Percentiles rank a stretch among this genome's conserved stretches.
These are phyloP conservation scores for Candida lessepsii DNA, from an alignment of 805 yeast genomes.

Conservation along the genomic window DNA sequence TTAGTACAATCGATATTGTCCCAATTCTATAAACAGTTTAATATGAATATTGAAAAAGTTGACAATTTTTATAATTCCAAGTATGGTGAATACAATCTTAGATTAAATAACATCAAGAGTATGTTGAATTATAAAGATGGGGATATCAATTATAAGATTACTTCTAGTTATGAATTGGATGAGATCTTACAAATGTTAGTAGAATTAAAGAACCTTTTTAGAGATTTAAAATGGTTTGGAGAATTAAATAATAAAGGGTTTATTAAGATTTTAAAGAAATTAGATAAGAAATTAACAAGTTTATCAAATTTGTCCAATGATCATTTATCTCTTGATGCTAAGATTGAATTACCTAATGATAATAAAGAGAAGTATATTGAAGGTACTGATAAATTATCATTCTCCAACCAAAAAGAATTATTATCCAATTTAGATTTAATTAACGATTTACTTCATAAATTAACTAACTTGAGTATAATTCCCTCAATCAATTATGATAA, in stretches of 20 bases:
- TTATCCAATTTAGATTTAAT: conserved; percentile 51
- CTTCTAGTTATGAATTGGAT: conserved; percentile 40
- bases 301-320: conserved; percentile 19
- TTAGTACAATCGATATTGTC: conserved; percentile 49
- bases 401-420: conserved; percentile 69
- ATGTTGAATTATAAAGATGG: conserved; percentile 33
- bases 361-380: conserved; percentile 46
- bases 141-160: conserved; percentile 29
- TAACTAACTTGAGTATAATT: conserved; percentile 8
- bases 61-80: conserved; percentile 76
- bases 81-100: conserved; percentile 68
- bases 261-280: conserved; percentile 81
- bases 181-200: conserved; percentile 53
- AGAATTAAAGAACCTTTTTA: conserved; percentile 70
- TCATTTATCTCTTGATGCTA: conserved; percentile 10
- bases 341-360: conserved; percentile 25
- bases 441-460: conserved; percentile 48
- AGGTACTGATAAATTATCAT: conserved; percentile 70
- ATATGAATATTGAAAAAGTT: conserved; percentile 77
- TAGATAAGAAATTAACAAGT: conserved; percentile 68
- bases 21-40: conserved; percentile 73
- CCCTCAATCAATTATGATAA: not conserved
- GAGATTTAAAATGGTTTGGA: conserved; percentile 91
- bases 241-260: conserved; percentile 91
- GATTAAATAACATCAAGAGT: conserved; percentile 49